Evolutionary conservation across 306 rosid species (phyloP).

Genomic region (Vigna trinervia): DNA sequence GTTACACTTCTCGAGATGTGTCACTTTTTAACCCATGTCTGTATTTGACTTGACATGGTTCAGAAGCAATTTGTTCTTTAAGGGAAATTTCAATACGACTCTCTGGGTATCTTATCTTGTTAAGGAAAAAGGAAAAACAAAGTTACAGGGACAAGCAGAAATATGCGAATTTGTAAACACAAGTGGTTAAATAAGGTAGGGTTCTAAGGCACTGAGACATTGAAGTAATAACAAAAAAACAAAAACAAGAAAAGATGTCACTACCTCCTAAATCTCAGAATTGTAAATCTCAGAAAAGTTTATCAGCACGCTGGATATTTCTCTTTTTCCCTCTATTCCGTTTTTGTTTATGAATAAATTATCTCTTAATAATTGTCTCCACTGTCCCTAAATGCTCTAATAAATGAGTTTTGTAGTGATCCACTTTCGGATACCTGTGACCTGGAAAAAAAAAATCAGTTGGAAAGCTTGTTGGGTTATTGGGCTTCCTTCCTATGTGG

Average conservation of each 20-base stretch:
- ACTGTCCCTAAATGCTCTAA: conserved; percentile 7
- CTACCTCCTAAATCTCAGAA: background rate
- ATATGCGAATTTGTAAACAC: background rate
- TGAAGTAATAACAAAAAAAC: background rate
- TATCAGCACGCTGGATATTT: background rate
- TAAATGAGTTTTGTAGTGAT: conserved; percentile 34
- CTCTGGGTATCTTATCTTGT: background rate
- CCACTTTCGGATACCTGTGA: conserved; percentile 32
- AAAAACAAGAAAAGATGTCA: background rate
- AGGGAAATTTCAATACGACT: background rate
- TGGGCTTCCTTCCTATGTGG: no score
- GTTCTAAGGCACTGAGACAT: background rate
- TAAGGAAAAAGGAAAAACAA: background rate
- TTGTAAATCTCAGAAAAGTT: background rate
- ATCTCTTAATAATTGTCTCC: conserved; percentile 11
- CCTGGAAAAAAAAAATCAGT: background rate
- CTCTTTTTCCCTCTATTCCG: conserved; percentile 34
- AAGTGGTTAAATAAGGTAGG: background rate
- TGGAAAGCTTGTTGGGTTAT: conserved; percentile 3
- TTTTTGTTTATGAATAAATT: conserved; percentile 38
- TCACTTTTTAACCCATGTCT: background rate
- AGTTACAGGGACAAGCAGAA: background rate
- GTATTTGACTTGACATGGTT: background rate
- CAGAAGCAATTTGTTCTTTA: background rate
- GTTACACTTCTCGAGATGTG: background rate